Evolutionary conservation across 2,329 filamentous ascomycete species (phyloP).

Genomic region (Aureobasidium zeae): DNA sequence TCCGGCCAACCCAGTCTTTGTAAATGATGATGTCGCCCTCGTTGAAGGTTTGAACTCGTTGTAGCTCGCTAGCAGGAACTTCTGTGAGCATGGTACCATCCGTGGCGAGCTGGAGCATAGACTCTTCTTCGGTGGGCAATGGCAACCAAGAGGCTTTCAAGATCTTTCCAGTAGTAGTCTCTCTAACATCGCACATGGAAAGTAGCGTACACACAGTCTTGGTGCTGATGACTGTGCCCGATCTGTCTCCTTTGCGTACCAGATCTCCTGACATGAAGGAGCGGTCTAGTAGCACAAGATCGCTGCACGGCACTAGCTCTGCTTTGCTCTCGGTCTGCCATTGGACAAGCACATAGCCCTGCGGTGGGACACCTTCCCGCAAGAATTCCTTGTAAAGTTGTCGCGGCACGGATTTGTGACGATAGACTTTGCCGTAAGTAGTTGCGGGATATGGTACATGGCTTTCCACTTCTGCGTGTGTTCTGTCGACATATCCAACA

Average conservation of each 20-base stretch:
- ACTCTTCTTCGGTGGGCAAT: constrained; percentile 14
- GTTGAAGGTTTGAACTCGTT: constrained; percentile 30
- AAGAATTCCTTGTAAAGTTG: constrained; percentile 33
- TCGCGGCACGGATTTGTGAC: constrained; percentile 27
- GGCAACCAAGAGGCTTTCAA: constrained; percentile 16
- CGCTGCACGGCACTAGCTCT: constrained; percentile 24
- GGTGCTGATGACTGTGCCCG: constrained; percentile 46
- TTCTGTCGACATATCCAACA: constrained; percentile 39
- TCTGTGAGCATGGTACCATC: constrained; percentile 19
- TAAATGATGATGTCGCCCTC: constrained; percentile 47
- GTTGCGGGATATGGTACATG: constrained; percentile 37
- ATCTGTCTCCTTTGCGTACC: constrained; percentile 44
- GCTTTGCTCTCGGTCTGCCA: constrained; percentile 34
- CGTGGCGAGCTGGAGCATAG: constrained; percentile 3
- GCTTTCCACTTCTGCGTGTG: constrained; percentile 36
- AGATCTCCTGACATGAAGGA: constrained; percentile 45
- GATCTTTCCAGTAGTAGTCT: constrained; percentile 6
- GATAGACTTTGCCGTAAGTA: constrained; percentile 31
- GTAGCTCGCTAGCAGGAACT: constrained; percentile 26
- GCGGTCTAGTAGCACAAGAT: constrained; percentile 45
- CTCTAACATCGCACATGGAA: constrained; percentile 23
- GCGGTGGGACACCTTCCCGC: constrained; percentile 40
- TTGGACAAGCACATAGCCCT: constrained; percentile 43
- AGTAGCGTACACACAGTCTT: constrained; percentile 38
- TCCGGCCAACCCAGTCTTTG: constrained; percentile 47